Percentiles rank a stretch among this genome's conserved stretches.
These are phyloP conservation scores for Fusarium sp. DNA, from an alignment of 2,329 filamentous ascomycete genomes.

Conservation along the genomic window DNA sequence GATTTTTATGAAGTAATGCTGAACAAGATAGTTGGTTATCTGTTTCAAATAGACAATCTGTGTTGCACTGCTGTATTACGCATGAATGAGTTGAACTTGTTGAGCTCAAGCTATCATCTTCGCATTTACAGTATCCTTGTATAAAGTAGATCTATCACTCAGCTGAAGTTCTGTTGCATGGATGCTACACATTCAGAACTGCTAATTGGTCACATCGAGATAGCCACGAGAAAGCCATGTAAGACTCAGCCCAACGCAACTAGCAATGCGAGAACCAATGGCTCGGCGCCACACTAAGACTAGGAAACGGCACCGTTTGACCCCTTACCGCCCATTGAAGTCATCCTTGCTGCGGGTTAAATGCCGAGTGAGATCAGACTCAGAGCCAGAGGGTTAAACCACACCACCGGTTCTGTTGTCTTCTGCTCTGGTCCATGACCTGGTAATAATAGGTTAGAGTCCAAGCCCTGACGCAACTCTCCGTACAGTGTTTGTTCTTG, in stretches of 20 bases:
- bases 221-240: slow-evolving; percentile 43
- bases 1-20: background rate
- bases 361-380: slow-evolving; percentile 10
- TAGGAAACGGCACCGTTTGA: slow-evolving; percentile 28
- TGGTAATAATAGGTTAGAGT: slow-evolving; percentile 21
- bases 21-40: background rate
- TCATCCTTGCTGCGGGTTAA: background rate
- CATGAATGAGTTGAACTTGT: background rate
- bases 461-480: slow-evolving; percentile 28
- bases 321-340: slow-evolving; percentile 24
- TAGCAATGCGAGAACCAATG: slow-evolving; percentile 37
- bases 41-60: background rate
- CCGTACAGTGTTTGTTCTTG: slow-evolving; percentile 33
- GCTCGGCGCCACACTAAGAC: slow-evolving; percentile 32
- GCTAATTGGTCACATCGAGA: slow-evolving; percentile 20
- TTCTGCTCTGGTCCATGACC: slow-evolving; percentile 2
- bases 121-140: background rate
- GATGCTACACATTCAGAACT: slow-evolving; percentile 6
- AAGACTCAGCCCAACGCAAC: slow-evolving; percentile 43
- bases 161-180: slow-evolving; percentile 29
- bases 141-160: slow-evolving; percentile 12
- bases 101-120: background rate
- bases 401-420: slow-evolving; percentile 19
- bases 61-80: no score
- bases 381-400: slow-evolving; percentile 14